These are phyloP conservation scores for Curvularia eragrostidis DNA, from an alignment of 2,329 filamentous ascomycete genomes.

Conservation along the genomic window DNA sequence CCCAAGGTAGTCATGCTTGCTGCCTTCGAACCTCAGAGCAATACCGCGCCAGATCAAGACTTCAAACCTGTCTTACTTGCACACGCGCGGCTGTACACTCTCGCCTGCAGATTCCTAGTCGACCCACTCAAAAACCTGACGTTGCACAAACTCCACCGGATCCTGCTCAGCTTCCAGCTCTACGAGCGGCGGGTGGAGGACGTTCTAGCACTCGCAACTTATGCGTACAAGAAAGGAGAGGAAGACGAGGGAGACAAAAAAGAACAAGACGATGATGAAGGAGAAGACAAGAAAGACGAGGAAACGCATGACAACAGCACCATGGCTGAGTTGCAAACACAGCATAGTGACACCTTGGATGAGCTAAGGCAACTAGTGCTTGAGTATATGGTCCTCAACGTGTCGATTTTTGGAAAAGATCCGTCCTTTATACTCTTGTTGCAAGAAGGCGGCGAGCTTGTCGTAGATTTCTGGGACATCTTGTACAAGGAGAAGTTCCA, in stretches of 20 bases:
- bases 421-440: constrained; percentile 27
- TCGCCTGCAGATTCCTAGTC: constrained; percentile 35
- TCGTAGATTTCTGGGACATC: constrained; percentile 24
- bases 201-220: constrained; percentile 33
- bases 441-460: constrained; percentile 38
- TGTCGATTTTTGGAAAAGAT: constrained; percentile 25
- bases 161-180: constrained; percentile 33
- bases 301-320: too few species aligned
- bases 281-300: too few species aligned
- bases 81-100: constrained; percentile 40
- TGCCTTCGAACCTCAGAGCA: constrained; percentile 6
- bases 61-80: constrained; percentile 37
- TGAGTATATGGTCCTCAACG: constrained; percentile 32
- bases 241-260: too few species aligned
- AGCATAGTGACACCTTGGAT: constrained; percentile 22
- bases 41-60: constrained; percentile 16
- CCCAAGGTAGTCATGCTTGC: constrained; percentile 5
- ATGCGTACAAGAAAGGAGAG: constrained; percentile 28
- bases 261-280: too few species aligned
- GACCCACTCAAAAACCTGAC: constrained; percentile 30
- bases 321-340: too few species aligned
- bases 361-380: constrained; percentile 31
- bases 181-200: constrained; percentile 30
- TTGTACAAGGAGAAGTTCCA: not conserved
- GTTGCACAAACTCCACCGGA: constrained; percentile 39